Evolutionary conservation across 495 filamentous ascomycete species (phyloP).

Genomic region (Penicillium alfredii): DNA sequence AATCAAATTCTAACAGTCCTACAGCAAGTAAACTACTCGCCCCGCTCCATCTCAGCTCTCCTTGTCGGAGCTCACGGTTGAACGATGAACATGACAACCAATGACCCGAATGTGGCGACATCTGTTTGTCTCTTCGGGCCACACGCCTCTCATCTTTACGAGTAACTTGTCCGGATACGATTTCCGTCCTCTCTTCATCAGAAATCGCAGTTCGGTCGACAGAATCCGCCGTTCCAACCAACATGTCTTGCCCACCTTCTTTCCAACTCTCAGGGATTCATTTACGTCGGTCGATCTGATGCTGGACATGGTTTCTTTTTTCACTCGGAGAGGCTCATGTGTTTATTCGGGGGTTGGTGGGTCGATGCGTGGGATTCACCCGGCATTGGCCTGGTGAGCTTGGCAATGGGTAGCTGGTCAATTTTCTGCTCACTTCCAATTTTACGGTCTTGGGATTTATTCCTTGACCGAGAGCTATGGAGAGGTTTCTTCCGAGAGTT

Average conservation of each 20-base stretch:
- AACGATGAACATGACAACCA: conserved; percentile 42
- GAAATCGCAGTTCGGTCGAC: conserved; percentile 19
- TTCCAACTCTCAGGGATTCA: conserved; percentile 30
- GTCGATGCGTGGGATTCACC: conserved; percentile 9
- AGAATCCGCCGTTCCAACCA: conserved; percentile 35
- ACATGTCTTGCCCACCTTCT: conserved; percentile 8
- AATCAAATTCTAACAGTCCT: conserved; percentile 23
- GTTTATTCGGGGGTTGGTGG: conserved; percentile 38
- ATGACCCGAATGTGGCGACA: conserved; percentile 37
- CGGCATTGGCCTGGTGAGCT: conserved; percentile 21
- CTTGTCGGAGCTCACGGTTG: conserved; percentile 38
- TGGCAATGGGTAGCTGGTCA: conserved; percentile 39
- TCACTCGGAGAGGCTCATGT: conserved; percentile 32
- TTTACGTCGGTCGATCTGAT: conserved; percentile 18
- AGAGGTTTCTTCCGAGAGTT: conserved; percentile 38
- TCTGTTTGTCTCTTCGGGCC: conserved; percentile 26
- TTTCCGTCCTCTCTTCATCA: conserved; percentile 22
- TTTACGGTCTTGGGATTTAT: no score
- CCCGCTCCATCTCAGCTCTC: conserved; percentile 56
- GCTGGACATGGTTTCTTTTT: conserved; percentile 17
- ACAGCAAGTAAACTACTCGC: conserved; percentile 69
- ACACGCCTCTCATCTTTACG: conserved; percentile 24
- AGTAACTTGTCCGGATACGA: conserved; percentile 22
- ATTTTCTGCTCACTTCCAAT: conserved; percentile 26
- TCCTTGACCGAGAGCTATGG: conserved; percentile 28